Base-by-base conservation (phyloP, 208 protist species). In the Trypanosoma platydactyli region DNA sequence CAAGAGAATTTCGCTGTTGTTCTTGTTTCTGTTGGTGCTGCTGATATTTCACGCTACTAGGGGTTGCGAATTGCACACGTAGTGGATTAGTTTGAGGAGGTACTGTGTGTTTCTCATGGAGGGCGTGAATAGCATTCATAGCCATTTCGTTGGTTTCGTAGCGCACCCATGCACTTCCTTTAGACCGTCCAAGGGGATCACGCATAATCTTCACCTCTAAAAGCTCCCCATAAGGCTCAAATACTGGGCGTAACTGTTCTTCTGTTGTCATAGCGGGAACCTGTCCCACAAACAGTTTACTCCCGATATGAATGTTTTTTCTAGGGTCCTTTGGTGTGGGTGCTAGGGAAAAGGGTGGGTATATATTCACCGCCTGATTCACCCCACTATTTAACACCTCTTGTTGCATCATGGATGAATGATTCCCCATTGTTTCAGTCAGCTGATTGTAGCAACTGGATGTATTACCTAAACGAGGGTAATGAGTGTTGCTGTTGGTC, bases 211-310 rank as follows among this genome's bases (percentile, higher is more conserved):
- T 86, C 25, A 95, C 79, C 57, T 94, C 90, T 42, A 92, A 74
- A 30, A 92, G 73, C 5, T 46, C 44, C 20, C 90, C 90, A 44
- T 87, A 93, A 11, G 77, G 76, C 18, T 65, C 70, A 66, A 95
- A 94, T 15, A 94, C 57, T 9, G 87, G 79, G 0, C 70, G 70
- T 35, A 95, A 76, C 65, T 88, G 79, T n/a, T 94, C 81, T 78
- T 95, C 86, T 15, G 85, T 89, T 57, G 83, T 88, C 58, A 95
- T 83, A 0, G 80, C 81, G n/a, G 90, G 87, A 25, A 95, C 87
- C 72, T 94, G 90, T 0, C 90, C 86, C 11, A 95, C 90, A 69
- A 95, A 95, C 15, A 95, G 81, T 65, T 94, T 95, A 40, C 73
- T 88, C 40, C 83, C 81, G 49, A 76, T 58, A 68, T 77, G 78